Evolutionary conservation across 2,329 filamentous ascomycete genomes (phyloP).

Genomic region (Beauveria scarabaeidicola): DNA sequence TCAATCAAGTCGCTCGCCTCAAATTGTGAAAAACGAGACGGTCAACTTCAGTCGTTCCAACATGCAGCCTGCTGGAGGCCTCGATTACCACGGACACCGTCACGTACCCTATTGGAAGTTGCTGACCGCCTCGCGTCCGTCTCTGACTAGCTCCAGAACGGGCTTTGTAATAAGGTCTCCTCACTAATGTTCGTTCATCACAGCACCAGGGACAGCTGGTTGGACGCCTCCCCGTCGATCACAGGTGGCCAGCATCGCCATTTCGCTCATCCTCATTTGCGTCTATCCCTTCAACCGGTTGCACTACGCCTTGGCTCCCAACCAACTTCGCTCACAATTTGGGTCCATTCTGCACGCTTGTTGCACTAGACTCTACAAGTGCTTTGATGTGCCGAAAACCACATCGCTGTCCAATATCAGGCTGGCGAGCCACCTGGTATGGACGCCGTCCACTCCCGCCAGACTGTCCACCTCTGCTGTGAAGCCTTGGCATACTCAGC

Average conservation of each 20-base stretch:
- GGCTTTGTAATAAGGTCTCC: neutral
- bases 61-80: neutral
- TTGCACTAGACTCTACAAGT: neutral
- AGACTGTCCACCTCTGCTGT: neutral
- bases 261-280: neutral
- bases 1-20: neutral
- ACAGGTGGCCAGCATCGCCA: neutral
- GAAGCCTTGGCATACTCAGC: neutral
- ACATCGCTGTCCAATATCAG: neutral
- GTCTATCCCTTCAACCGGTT: neutral
- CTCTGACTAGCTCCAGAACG: neutral
- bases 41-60: neutral
- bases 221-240: conserved; percentile 3
- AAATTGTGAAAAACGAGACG: neutral
- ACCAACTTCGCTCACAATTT: neutral
- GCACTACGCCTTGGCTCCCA: neutral
- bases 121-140: conserved; percentile 1
- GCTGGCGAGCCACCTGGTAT: neutral
- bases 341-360: neutral
- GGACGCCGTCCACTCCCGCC: neutral
- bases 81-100: neutral
- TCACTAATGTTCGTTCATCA: neutral
- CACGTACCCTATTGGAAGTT: neutral
- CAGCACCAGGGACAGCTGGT: neutral
- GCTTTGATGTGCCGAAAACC: neutral